Evolutionary conservation across 257 asterid species (phyloP).

Genomic region (Voacanga thouarsii): DNA sequence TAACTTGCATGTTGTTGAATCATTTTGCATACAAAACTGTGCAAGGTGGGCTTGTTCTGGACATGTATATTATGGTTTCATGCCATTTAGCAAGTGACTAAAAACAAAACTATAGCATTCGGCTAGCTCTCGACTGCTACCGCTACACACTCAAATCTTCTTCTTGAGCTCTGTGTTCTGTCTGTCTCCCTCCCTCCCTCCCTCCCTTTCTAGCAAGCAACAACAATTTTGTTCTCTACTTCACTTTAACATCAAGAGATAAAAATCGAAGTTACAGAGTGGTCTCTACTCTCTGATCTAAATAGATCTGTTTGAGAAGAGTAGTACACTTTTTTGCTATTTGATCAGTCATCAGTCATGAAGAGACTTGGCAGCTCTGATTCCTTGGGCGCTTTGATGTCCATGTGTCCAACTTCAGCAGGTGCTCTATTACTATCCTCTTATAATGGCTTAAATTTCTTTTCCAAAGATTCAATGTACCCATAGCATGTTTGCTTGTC

Average conservation of each 20-base stretch:
- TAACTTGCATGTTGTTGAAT: slow-evolving; percentile 28
- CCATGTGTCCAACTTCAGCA: slow-evolving; percentile 86
- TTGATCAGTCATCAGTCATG: slow-evolving; percentile 42
- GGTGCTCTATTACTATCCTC: slow-evolving; percentile 41
- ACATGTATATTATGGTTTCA: slow-evolving; percentile 35
- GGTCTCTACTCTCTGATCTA: background rate
- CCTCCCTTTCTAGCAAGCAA: background rate
- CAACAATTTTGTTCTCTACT: background rate
- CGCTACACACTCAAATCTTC: background rate
- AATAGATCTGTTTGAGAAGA: slow-evolving; percentile 6
- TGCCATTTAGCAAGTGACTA: slow-evolving; percentile 25
- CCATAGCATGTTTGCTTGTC: slow-evolving; percentile 44
- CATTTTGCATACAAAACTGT: slow-evolving; percentile 57
- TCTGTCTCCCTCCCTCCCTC: background rate
- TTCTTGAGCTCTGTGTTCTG: too few species aligned
- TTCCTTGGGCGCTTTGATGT: slow-evolving; percentile 79
- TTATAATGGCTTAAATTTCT: slow-evolving; percentile 18
- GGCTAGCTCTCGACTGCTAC: background rate
- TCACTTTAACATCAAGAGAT: background rate
- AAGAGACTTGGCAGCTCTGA: slow-evolving; percentile 74
- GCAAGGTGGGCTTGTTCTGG: slow-evolving; percentile 56
- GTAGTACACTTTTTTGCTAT: slow-evolving; percentile 12
- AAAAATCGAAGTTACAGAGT: background rate
- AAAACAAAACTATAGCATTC: background rate
- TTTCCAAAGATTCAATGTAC: slow-evolving; percentile 28